Percentiles rank a stretch among this genome's conserved stretches.
These are phyloP conservation scores for Physaria fendleri DNA, from an alignment of 345 rosid genomes.

Conservation along the genomic window DNA sequence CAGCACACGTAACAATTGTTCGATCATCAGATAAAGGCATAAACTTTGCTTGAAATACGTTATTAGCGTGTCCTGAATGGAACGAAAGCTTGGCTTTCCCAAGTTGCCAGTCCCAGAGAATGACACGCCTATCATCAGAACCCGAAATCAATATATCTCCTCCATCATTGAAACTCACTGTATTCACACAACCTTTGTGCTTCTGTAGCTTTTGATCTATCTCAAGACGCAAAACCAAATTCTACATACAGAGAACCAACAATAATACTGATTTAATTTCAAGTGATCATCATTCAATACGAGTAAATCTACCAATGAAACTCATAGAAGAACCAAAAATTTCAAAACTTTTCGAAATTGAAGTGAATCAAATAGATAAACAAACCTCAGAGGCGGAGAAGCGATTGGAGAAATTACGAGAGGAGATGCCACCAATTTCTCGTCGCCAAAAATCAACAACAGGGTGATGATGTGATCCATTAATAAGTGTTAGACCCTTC, in stretches of 20 bases:
- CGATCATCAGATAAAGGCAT: constrained; percentile 74
- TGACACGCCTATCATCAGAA: constrained; percentile 66
- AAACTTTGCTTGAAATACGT: constrained; percentile 73
- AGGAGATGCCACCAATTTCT: constrained; percentile 66
- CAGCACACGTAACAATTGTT: constrained; percentile 75
- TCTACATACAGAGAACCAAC: constrained; percentile 32
- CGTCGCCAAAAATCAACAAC: constrained; percentile 66
- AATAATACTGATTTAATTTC: background rate
- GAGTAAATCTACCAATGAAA: background rate
- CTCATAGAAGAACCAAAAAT: background rate
- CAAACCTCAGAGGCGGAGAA: constrained; percentile 71
- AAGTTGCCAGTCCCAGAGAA: constrained; percentile 79
- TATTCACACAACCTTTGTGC: constrained; percentile 82
- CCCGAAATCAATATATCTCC: constrained; percentile 74
- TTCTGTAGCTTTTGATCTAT: constrained; percentile 48
- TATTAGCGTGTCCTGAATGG: constrained; percentile 54
- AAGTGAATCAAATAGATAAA: background rate
- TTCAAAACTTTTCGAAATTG: background rate
- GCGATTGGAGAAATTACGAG: constrained; percentile 63
- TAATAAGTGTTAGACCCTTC: constrained; percentile 28
- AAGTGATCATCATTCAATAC: background rate
- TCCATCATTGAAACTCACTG: constrained; percentile 53
- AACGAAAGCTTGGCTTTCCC: constrained; percentile 55
- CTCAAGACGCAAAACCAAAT: constrained; percentile 63
- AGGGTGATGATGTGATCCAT: constrained; percentile 34